Conservation (phyloP, 1,139 yeast species). For the Suhomyces ambrosiae region DNA sequence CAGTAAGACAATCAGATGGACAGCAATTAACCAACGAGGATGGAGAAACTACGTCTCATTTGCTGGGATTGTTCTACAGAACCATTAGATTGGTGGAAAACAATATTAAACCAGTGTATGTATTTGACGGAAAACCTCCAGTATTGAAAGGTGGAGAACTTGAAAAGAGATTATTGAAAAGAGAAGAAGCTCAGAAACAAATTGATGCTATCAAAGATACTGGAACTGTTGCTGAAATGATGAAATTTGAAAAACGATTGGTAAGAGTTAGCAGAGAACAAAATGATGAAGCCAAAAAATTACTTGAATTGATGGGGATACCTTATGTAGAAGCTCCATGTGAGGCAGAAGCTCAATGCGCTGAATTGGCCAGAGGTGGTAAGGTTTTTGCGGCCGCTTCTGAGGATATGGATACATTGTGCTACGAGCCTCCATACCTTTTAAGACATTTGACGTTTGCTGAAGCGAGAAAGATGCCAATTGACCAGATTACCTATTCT, state of each 20-base stretch:
- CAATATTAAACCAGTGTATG: constrained; percentile 94
- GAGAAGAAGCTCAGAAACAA: constrained; percentile 81
- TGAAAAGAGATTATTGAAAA: constrained; percentile 75
- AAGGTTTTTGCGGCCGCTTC: constrained; percentile 96
- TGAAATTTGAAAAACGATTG: constrained; percentile 80
- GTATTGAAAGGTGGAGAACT: constrained; percentile 90
- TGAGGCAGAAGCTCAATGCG: constrained; percentile 99
- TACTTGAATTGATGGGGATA: constrained; percentile 87
- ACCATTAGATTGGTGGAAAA: constrained; percentile 86
- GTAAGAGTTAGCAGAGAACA: constrained; percentile 88
- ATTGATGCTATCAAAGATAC: constrained; percentile 75
- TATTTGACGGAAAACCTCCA: constrained; percentile 96
- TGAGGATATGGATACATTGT: constrained; percentile 98
- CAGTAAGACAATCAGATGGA: constrained; percentile 97
- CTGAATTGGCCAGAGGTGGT: constrained; percentile 83
- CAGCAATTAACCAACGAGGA: constrained; percentile 82
- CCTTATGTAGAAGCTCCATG: constrained; percentile 94
- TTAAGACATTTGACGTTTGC: constrained; percentile 90
- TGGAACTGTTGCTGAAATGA: constrained; percentile 75
- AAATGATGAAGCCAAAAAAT: constrained; percentile 86
- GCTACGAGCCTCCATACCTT: constrained; percentile 82
- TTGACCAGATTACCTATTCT: constrained; percentile 75
- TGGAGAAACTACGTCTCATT: constrained; percentile 93
- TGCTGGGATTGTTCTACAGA: constrained; percentile 94
- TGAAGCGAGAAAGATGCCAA: constrained; percentile 90